Percentiles rank a stretch among this genome's conserved stretches.
Conservation (phyloP, 75 land plant genomes). For the Pinus albicaulis region DNA sequence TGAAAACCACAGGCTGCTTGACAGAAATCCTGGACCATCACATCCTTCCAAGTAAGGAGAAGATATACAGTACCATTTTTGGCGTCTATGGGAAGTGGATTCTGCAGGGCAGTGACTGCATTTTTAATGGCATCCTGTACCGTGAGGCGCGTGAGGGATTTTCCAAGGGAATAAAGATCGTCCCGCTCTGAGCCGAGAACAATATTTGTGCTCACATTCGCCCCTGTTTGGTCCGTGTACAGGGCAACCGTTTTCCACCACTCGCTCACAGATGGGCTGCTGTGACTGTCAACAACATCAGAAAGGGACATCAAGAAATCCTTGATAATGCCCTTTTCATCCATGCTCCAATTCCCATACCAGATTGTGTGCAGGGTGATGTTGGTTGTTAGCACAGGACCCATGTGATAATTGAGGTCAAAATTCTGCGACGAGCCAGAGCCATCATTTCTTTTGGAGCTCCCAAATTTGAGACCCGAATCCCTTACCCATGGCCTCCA, state of each 20-base stretch:
- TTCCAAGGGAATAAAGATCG: conserved; percentile 50
- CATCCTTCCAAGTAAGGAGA: conserved; percentile 62
- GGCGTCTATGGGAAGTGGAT: conserved; percentile 47
- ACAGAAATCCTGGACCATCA: no score
- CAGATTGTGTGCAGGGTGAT: conserved; percentile 69
- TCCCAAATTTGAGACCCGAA: background rate
- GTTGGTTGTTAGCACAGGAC: conserved; percentile 66
- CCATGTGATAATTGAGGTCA: conserved; percentile 30
- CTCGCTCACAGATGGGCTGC: conserved; percentile 59
- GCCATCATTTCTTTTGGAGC: no score
- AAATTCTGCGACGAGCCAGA: conserved; percentile 19
- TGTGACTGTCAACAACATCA: background rate
- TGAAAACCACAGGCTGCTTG: no score
- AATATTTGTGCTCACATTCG: conserved; percentile 5
- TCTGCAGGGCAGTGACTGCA: conserved; percentile 25
- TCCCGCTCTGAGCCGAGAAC: conserved; percentile 40
- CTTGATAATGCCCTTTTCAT: conserved; percentile 46
- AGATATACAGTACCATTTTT: conserved; percentile 68
- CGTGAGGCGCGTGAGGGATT: conserved; percentile 55
- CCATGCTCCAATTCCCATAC: conserved; percentile 61
- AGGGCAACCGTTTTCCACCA: background rate
- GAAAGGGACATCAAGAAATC: conserved; percentile 78
- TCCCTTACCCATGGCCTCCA: conserved; percentile 34
- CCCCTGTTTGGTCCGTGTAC: background rate
- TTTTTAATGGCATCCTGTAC: conserved; percentile 55